Base-by-base conservation (phyloP, 2,329 filamentous ascomycete species). In the Phaeosphaeriaceae sp. region DNA sequence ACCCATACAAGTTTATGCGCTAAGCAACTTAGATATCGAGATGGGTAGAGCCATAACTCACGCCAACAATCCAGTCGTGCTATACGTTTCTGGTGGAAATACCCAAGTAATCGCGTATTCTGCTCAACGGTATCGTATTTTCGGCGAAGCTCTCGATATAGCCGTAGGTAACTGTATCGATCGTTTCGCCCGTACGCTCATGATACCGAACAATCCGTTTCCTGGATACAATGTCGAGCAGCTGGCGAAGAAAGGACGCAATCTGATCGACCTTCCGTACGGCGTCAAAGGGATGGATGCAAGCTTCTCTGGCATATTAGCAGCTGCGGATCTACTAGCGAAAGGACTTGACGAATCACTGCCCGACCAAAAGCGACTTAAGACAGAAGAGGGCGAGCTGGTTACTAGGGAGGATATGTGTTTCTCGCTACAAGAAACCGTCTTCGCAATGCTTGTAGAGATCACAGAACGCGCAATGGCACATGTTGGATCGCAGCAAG, bases 281-380 rank as follows among this genome's bases (percentile, higher is more conserved):
- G 86, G 92, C 2, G 94, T 99, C 56, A 99, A 99, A 76, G 94
- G 94, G 42, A 99, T 99, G 94, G 94, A 99, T 73, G 96, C 92
- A 66, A 94, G 89, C 18, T 97, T 99, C 75, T 92, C 89, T 2
- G 94, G 94, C 2, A 96, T 99, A 57, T 78, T 99, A 21, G 90
- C 90, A 0, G 84, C 85, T 4, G 87, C 93, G 11, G 94, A 99
- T 70, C 81, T 87, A 29, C 79, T 96, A 37, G 93, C 92, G 1
- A 84, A 81, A 46, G 86, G 83, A 72, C 85, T 91, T 2, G 66
- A 66, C 9, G 67, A 70, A n/a, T 52, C 40, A 4, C 34, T 74
- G 33, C 64, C 68, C 0, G 41, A 58, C 75, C 80, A 77, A 4
- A 71, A 61, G 54, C 64, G 60, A 54, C 61, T 66, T 56, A 73